phyloP scores from a whole-genome alignment of 306 rosid genomes.

The Carpinus viminea region DNA sequence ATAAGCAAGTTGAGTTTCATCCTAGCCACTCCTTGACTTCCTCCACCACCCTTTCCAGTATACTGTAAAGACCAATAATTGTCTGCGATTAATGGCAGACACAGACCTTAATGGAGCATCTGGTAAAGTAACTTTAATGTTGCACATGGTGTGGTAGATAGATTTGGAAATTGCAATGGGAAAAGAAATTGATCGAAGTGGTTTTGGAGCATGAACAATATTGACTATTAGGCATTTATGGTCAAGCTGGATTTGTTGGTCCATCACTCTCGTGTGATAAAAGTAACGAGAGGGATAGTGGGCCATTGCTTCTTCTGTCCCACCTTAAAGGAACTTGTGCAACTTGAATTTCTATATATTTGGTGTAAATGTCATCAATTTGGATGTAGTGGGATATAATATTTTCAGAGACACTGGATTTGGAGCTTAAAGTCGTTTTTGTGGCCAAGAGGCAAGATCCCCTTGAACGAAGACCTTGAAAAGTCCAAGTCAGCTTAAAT shows the following conservation, averaged over 20 bases:
- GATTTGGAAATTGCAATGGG: conserved; percentile 9
- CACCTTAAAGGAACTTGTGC: neutral
- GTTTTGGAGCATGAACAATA: conserved; percentile 1
- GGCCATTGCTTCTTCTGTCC: too few relatives aligned
- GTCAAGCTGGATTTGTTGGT: too few relatives aligned
- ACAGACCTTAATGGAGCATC: conserved; percentile 4
- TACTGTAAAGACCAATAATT: conserved; percentile 20
- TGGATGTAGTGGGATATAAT: conserved; percentile 19
- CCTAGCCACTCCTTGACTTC: conserved; percentile 20
- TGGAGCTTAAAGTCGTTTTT: conserved; percentile 17
- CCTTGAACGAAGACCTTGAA: neutral
- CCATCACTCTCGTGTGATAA: too few relatives aligned
- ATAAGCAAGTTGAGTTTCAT: conserved; percentile 37
- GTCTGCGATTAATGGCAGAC: neutral
- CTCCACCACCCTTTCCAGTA: neutral
- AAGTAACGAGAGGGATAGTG: too few relatives aligned
- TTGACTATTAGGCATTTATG: conserved; percentile 17
- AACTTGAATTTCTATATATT: conserved; percentile 23
- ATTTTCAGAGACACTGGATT: conserved; percentile 26
- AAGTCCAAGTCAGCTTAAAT: neutral
- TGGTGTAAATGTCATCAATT: conserved; percentile 27
- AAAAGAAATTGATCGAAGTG: conserved; percentile 26
- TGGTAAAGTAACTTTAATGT: conserved; percentile 13
- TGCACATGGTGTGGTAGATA: neutral
- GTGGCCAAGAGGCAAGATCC: neutral